Evolutionary conservation across 306 rosid genomes (phyloP), one percentile per base, ranked within the genome.

Genomic region (Abrus precatorius): DNA sequence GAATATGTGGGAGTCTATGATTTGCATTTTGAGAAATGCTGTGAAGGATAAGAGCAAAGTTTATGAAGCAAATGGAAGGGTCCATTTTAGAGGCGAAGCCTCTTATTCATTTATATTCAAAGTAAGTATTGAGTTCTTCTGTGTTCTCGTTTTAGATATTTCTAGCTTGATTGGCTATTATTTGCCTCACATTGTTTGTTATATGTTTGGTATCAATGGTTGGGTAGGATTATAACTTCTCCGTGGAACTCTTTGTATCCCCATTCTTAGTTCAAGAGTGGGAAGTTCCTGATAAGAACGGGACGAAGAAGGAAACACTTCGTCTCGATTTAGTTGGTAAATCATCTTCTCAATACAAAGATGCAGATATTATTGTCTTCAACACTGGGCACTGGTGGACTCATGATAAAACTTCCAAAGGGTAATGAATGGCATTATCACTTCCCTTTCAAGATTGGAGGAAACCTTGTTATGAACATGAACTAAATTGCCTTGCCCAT

Each of bases 321-420:
- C 99, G 97, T 54, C 97, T 95, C 0, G 99, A 95, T 88, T 83
- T 93, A 65, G 94, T 95, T 40, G 95, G 94, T 76, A 81, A 78
- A 76, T 85, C 97, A 40, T 86, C 97, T 0, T 66, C 81, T 74
- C 88, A 86, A 12, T 95, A 93, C 52, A 91, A 95, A 83, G 85
- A 83, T 60, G 99, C 98, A 5, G 99, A 95, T 86, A 75, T 95
- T 6, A 74, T 95, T 47, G 67, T 95, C 76, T 95, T 95, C 84
- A 95, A 95, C 90, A 93, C 99, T 13, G 99, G 98, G 12, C 99
- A 95, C 79, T 95, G 99, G 99, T 95, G 99, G 99, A 95, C 98
- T 80, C 99, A 95, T 84, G 98, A 91, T 0, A 95, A 95, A 86
- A 95, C 99, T 59, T 81, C 99, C 20, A 87, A 40, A 87, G 99